A percentile compares a stretch with the other conserved stretches of the same genome.
phyloP scores from a whole-genome alignment of 1,284 basidiomycete genomes.

The Schizopora paradoxa region DNA sequence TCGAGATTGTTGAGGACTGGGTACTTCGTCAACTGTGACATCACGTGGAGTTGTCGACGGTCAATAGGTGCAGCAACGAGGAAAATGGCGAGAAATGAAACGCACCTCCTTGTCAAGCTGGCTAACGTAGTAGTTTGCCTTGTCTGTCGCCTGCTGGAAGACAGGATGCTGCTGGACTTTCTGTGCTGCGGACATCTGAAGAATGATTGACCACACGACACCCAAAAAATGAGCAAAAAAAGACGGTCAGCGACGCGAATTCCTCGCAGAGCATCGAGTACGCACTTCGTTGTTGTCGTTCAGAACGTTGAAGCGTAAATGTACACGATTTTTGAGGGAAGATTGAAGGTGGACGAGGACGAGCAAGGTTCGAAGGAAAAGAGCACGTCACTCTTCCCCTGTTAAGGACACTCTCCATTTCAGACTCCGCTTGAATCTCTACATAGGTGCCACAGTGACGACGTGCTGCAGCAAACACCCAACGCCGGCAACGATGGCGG shows the following conservation, averaged over 20 bases:
- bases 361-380: conserved; percentile 13
- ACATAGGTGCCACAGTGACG: neutral
- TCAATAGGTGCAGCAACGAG: conserved; percentile 10
- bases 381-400: conserved; percentile 14
- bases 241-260: conserved; percentile 10
- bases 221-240: neutral
- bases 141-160: conserved; percentile 73
- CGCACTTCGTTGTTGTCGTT: conserved; percentile 15
- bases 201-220: conserved; percentile 1
- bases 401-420: no score
- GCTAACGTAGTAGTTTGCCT: conserved; percentile 68
- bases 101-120: conserved; percentile 93
- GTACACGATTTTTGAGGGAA: conserved; percentile 6
- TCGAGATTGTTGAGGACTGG: conserved; percentile 81
- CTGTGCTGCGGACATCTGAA: conserved; percentile 69
- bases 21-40: conserved; percentile 81
- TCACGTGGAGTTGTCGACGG: conserved; percentile 21
- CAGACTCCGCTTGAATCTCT: conserved; percentile 8
- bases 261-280: conserved; percentile 9
- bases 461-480: conserved; percentile 30
- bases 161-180: conserved; percentile 81
- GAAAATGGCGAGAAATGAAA: conserved; percentile 15
- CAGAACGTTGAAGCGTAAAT: conserved; percentile 10
- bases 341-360: conserved; percentile 17
- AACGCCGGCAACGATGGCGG: conserved; percentile 30